Evolutionary conservation across 495 filamentous ascomycete genomes (phyloP), one percentile per base, ranked within the genome.

Genomic region (Oidiodendron maius): DNA sequence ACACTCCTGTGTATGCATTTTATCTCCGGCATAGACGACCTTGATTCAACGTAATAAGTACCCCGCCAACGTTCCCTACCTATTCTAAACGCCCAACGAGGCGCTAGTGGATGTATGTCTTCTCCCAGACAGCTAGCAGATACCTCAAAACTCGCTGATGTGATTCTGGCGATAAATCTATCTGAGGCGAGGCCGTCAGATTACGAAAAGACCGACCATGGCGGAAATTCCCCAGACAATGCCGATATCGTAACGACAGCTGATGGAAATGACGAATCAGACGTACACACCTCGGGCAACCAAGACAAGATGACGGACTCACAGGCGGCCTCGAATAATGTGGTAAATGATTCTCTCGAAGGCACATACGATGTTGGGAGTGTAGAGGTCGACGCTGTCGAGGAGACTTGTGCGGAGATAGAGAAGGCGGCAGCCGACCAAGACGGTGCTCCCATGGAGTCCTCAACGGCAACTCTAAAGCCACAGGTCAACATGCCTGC

Each of bases 371-470:
- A 40, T 22, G 38, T 22, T 21, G 38, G 38, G 13, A 16, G 3
- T 8, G 22, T 5, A 30, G 17, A 34, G 26, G 17, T 9, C 15
- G 40, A 21, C 15, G 9, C 39, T 20, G 8, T 20, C 13, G 23
- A 44, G 18, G 17, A 17, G 22, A 35, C 11, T 4, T 22, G 16
- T n/a, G 22, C 10, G 17, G n/a, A 39, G 13, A 28, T 21, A 32
- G 32, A 35, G 21, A 25, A 49, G 34, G 17, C 46, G 46, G 5
- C 15, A 11, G 9, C 45, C 3, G 35, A 3, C 5, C 45, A 52
- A 5, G 72, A 80, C 46, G n/a, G n/a, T n/a, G n/a, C n/a, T n/a
- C 44, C 63, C 26, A 70, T 76, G 71, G 69, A 74, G 36, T 75
- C 74, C 2, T 78, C 74, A 5, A 67, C 73, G 26, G 68, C 72